These are phyloP conservation scores for Alternaria triticimaculans DNA, from an alignment of 2,329 filamentous ascomycete genomes.

Conservation along the genomic window DNA sequence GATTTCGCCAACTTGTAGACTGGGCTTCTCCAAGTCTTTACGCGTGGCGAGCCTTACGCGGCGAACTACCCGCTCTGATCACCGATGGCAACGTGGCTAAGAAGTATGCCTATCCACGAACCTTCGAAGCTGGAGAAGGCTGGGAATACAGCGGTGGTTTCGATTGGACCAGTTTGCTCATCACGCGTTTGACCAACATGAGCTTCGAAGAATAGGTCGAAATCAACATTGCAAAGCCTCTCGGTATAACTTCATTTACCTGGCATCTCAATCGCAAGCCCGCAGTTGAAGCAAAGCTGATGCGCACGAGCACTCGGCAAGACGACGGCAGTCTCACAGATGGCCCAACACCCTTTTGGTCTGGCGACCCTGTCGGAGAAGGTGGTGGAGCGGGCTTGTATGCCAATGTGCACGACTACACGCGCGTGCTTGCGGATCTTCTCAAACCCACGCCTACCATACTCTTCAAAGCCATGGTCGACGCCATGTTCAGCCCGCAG, in stretches of 20 bases:
- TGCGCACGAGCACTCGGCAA: slow-evolving; percentile 23
- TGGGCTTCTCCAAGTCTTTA: slow-evolving; percentile 49
- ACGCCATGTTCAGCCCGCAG: slow-evolving; percentile 32
- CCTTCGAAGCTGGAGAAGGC: slow-evolving; percentile 49
- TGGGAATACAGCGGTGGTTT: slow-evolving; percentile 59
- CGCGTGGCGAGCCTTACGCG: slow-evolving; percentile 51
- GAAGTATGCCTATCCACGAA: slow-evolving; percentile 44
- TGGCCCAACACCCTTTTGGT: slow-evolving; percentile 15
- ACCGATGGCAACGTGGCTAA: slow-evolving; percentile 19
- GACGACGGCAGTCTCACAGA: slow-evolving; percentile 25
- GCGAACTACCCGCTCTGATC: slow-evolving; percentile 18
- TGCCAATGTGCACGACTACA: slow-evolving; percentile 29
- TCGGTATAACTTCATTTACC: slow-evolving; percentile 44
- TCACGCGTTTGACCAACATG: slow-evolving; percentile 51
- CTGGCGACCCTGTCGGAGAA: slow-evolving; percentile 17
- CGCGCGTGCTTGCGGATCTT: slow-evolving; percentile 29
- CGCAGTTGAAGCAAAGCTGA: slow-evolving; percentile 21
- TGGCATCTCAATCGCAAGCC: slow-evolving; percentile 28
- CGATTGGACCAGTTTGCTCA: slow-evolving; percentile 58
- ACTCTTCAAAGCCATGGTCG: slow-evolving; percentile 24
- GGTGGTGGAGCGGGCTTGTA: slow-evolving; percentile 32
- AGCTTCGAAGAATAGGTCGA: slow-evolving; percentile 53
- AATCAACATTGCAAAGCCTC: slow-evolving; percentile 52
- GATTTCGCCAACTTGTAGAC: slow-evolving; percentile 27
- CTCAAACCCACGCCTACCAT: slow-evolving; percentile 23